These are phyloP conservation scores for Allium cepa DNA, from an alignment of 106 monocot genomes.

Conservation along the genomic window DNA sequence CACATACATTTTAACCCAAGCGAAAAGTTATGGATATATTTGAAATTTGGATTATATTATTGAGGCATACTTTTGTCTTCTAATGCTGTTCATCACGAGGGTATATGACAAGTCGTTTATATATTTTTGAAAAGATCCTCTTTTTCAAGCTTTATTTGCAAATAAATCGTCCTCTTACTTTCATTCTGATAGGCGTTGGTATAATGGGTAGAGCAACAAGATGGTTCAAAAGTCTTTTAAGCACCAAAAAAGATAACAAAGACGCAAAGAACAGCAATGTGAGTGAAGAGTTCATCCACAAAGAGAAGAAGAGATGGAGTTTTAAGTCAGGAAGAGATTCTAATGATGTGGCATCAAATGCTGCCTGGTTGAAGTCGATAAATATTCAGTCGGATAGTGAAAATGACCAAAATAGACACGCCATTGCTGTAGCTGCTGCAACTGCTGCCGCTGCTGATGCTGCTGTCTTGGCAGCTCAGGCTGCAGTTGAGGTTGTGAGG, in stretches of 20 bases:
- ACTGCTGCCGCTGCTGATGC: constrained; percentile 81
- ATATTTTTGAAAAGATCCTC: no score
- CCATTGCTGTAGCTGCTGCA: constrained; percentile 84
- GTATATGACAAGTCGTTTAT: no score
- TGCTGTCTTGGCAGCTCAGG: constrained; percentile 73
- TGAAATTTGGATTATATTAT: no score
- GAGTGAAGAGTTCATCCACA: constrained; percentile 7
- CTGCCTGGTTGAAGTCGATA: constrained; percentile 41
- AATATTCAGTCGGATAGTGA: constrained; percentile 50
- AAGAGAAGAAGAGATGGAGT: constrained; percentile 81
- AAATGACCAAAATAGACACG: constrained; percentile 82
- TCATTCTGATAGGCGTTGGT: no score
- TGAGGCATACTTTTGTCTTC: no score
- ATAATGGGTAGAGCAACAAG: constrained; percentile 63
- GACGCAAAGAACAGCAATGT: constrained; percentile 6
- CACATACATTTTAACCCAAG: no score
- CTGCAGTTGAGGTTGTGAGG: constrained; percentile 69
- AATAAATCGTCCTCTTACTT: no score
- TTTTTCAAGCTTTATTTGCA: no score
- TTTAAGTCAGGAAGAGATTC: constrained; percentile 51
- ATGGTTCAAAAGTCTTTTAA: constrained; percentile 58
- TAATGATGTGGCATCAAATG: background rate
- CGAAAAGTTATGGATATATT: no score
- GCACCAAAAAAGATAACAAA: constrained; percentile 43
- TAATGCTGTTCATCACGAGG: no score